These are phyloP conservation scores for Pseudognaphalium luteoalbum DNA, from an alignment of 129 eudicot species.

Conservation along the genomic window DNA sequence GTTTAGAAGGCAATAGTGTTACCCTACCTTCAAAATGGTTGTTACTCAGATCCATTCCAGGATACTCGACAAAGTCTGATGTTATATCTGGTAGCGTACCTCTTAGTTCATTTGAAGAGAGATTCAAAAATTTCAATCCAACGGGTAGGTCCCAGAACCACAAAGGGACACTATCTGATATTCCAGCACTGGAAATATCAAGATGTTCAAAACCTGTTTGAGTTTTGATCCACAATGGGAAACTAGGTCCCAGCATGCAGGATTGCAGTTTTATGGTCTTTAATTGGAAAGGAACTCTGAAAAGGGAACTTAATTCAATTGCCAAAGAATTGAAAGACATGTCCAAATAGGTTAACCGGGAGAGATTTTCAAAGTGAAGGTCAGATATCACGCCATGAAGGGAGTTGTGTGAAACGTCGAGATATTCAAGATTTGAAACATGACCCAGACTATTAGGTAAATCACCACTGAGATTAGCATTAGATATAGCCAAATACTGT, in stretches of 20 bases:
- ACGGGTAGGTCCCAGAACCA: constrained; percentile 35
- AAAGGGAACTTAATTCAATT: constrained; percentile 19
- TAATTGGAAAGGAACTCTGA: constrained; percentile 29
- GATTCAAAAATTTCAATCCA: background rate
- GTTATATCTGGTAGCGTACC: constrained; percentile 30
- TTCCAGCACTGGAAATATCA: constrained; percentile 39
- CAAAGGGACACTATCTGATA: constrained; percentile 35
- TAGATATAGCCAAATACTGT: constrained; percentile 5
- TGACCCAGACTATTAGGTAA: constrained; percentile 3
- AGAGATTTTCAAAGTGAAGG: constrained; percentile 33
- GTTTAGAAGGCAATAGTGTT: constrained; percentile 1
- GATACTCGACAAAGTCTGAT: background rate
- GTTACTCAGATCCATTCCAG: constrained; percentile 25
- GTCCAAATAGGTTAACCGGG: constrained; percentile 9
- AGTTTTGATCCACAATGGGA: constrained; percentile 40
- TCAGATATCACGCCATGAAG: constrained; percentile 25
- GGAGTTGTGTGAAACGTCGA: constrained; percentile 28
- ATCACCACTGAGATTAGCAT: constrained; percentile 12
- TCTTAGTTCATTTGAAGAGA: constrained; percentile 26
- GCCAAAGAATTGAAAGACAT: constrained; percentile 36
- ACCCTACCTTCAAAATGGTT: constrained; percentile 17
- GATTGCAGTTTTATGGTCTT: constrained; percentile 10
- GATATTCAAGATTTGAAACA: constrained; percentile 8
- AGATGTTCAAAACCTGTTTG: constrained; percentile 12
- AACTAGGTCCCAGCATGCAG: constrained; percentile 41